phyloP scores from a whole-genome alignment of 306 rosid genomes.

The Acacia crassicarpa region DNA sequence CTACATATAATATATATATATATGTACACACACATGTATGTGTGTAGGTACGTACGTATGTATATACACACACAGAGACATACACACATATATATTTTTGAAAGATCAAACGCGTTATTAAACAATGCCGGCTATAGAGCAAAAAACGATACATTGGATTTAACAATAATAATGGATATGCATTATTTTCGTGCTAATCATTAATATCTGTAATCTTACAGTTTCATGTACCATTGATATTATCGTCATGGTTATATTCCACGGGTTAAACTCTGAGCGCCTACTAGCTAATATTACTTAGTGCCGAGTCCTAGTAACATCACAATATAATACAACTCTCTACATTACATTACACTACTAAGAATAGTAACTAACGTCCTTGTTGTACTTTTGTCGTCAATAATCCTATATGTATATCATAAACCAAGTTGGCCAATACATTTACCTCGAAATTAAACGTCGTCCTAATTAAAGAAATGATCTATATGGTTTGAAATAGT shows the following conservation, averaged over 20 bases:
- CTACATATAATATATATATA: too few relatives aligned
- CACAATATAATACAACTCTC: background rate
- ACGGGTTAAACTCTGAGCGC: background rate
- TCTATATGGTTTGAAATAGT: background rate
- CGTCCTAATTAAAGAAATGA: background rate
- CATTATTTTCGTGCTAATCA: background rate
- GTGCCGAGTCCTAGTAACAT: background rate
- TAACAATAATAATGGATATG: background rate
- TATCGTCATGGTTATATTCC: conserved; percentile 20
- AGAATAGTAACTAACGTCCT: conserved; percentile 28
- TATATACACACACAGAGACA: too few relatives aligned
- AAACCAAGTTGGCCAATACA: background rate
- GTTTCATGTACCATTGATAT: conserved; percentile 3
- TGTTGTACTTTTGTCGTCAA: background rate
- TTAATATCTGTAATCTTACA: background rate
- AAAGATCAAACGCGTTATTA: too few relatives aligned
- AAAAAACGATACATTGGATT: background rate
- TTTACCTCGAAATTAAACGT: background rate
- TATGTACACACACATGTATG: too few relatives aligned
- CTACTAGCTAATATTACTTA: background rate
- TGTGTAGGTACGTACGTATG: too few relatives aligned
- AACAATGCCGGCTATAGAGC: background rate
- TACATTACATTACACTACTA: background rate
- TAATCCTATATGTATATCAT: background rate
- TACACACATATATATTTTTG: too few relatives aligned